phyloP scores from a whole-genome alignment of 1,284 basidiomycete genomes.

The Ganoderma boninense region DNA sequence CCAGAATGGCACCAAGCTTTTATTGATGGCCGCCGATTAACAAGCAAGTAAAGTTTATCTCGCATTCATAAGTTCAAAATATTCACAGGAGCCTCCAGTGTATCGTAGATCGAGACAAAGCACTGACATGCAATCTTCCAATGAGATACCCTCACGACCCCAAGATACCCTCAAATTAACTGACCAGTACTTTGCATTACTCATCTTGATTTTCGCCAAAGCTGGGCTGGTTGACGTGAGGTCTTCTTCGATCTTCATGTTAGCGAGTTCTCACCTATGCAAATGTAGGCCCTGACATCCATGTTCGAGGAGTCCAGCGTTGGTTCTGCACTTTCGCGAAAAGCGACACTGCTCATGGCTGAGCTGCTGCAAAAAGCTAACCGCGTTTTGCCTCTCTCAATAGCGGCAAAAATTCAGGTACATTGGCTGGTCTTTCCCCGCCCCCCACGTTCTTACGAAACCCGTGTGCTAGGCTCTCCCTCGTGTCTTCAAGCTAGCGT shows the following conservation, averaged over 20 bases:
- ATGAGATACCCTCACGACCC: constrained; percentile 52
- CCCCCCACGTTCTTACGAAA: background rate
- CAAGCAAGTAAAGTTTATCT: constrained; percentile 61
- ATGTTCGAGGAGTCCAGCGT: constrained; percentile 84
- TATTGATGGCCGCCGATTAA: constrained; percentile 85
- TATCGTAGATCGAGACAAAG: constrained; percentile 66
- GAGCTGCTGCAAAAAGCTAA: constrained; percentile 92
- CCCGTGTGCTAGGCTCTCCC: constrained; percentile 74
- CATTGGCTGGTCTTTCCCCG: constrained; percentile 25
- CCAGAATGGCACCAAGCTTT: constrained; percentile 93
- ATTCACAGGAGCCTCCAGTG: constrained; percentile 54
- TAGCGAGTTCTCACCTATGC: constrained; percentile 6
- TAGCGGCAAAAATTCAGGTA: constrained; percentile 88
- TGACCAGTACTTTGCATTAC: constrained; percentile 93
- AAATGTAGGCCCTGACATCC: constrained; percentile 75
- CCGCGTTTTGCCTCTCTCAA: constrained; percentile 83
- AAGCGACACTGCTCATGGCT: constrained; percentile 92
- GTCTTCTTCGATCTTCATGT: constrained; percentile 8
- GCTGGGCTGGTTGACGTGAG: constrained; percentile 88
- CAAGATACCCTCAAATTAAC: constrained; percentile 81
- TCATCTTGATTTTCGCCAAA: constrained; percentile 88
- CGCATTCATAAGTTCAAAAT: background rate
- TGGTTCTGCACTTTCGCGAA: constrained; percentile 77
- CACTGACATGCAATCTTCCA: constrained; percentile 42
- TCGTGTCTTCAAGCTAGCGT: constrained; percentile 85